Base-by-base conservation (phyloP, 257 asterid genomes). In the Schizonepeta tenuifolia region DNA sequence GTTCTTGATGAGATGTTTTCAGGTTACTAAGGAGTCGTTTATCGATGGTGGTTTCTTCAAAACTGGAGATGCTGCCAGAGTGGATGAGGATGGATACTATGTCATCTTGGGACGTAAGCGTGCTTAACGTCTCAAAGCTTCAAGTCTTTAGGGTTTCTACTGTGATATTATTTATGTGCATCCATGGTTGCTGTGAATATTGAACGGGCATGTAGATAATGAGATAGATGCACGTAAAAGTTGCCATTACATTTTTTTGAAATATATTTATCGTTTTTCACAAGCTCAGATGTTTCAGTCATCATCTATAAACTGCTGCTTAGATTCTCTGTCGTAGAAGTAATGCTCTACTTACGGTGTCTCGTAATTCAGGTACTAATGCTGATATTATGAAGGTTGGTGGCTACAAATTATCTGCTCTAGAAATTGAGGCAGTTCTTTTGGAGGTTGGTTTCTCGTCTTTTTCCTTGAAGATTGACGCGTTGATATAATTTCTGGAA, bases 371-470 rank as follows among this genome's bases (percentile, higher is more conserved):
- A 94, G 99, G 99, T 76, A 91, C 95, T 38, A 91, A 87, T 86
- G 99, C 99, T 66, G 99, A 94, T 80, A 94, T 94, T 75, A 89
- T 94, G 95, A 94, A 94, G 86, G 96, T 88, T 58, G 99, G 99
- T 26, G 99, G 99, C 46, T 94, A 86, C 59, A 94, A 94, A 80
- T 83, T 94, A 76, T 94, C 99, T 43, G 99, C 99, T 2, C 86
- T 94, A 71, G 99, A 94, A 85, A 94, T 94, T 67, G 99, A 94
- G 82, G 97, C 97, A 28, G 89, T 91, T 77, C 96, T 94, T 51
- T 77, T 94, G 46, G 97, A 91, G 98, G 98, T 91, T 76, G 53
- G 78, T 75, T 73, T 58, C 81, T 79, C 33, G 7, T 47, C 76
- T 70, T 41, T 36, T 21, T 40, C 28, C 31, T 66, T 26, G 33